Base-by-base conservation (phyloP, 352 stramenopile genomes). In the Elongisporangium senticosum region DNA sequence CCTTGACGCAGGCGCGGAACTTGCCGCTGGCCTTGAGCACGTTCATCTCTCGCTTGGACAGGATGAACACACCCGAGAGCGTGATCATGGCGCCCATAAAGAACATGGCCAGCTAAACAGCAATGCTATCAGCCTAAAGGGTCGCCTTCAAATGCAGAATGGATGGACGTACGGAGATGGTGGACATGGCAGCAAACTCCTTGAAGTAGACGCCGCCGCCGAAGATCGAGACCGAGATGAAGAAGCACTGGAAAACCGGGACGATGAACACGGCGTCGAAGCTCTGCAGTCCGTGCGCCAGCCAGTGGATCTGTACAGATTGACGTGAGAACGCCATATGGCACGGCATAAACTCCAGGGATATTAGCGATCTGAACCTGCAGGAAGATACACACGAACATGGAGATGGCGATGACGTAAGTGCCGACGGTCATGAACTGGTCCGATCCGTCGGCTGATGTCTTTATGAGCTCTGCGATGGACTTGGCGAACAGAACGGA, bases 201-300 rank as follows among this genome's bases (percentile, higher is more conserved):
- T 90, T 86, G 53, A 97, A 97, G 65, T 96, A 97, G 5, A 97
- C 73, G 11, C 86, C 89, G 8, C 89, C 89, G 7, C 83, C 87
- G 43, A 96, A 81, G 51, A 97, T 90, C 20, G 79, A 90, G n/a
- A 93, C 81, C 4, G 90, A 93, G 51, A 93, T 97, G 70, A 95
- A 96, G 65, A 96, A 96, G 55, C 90, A 95, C 68, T 91, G 81
- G 61, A 95, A 93, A 2, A 91, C 76, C 0, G 86, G 86, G 11
- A 95, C 81, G 28, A 97, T 69, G 37, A 97, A 90, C 8, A 93
- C 83, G 2, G 87, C 88, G 65, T 96, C 88, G 49, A 96, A 96
- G 11, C 72, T 70, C 53, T 90, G 74, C 17, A 97, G 71, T 0
- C 86, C 87, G 21, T 82, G 64, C 6, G 90, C 90, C 28, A 97